phyloP scores from a whole-genome alignment of 129 eudicot genomes.

The Heracleum sosnowskyi region DNA sequence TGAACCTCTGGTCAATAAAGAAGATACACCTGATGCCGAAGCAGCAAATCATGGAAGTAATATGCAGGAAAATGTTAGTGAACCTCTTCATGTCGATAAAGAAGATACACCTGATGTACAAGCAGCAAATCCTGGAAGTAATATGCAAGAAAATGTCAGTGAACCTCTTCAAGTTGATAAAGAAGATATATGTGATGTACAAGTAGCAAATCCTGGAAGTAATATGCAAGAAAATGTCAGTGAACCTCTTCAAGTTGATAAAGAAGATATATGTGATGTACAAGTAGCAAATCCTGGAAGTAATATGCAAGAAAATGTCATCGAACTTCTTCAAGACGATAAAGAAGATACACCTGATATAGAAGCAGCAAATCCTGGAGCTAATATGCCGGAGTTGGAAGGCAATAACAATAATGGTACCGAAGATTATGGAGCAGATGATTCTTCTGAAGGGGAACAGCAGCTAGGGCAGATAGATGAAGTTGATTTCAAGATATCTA shows the following conservation, averaged over 20 bases:
- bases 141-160: slow-evolving; percentile 12
- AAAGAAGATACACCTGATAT: slow-evolving; percentile 22
- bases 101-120: slow-evolving; percentile 22
- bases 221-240: slow-evolving; percentile 15
- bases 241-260: slow-evolving; percentile 24
- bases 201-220: slow-evolving; percentile 19
- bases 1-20: slow-evolving; percentile 12
- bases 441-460: slow-evolving; percentile 73
- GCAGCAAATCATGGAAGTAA: slow-evolving; percentile 19
- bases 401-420: slow-evolving; percentile 20
- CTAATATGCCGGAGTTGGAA: slow-evolving; percentile 28
- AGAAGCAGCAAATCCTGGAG: slow-evolving; percentile 22
- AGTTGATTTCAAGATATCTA: slow-evolving; percentile 78
- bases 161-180: slow-evolving; percentile 27
- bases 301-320: slow-evolving; percentile 14
- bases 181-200: slow-evolving; percentile 18
- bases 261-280: slow-evolving; percentile 20
- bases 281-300: slow-evolving; percentile 22
- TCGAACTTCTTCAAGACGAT: slow-evolving; percentile 21
- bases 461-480: slow-evolving; percentile 46
- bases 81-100: slow-evolving; percentile 26
- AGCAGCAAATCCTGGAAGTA: slow-evolving; percentile 18
- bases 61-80: slow-evolving; percentile 8
- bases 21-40: slow-evolving; percentile 15
- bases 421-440: slow-evolving; percentile 39